phyloP scores from a whole-genome alignment of 768 basidiomycete genomes.

The Fomitopsis serialis region DNA sequence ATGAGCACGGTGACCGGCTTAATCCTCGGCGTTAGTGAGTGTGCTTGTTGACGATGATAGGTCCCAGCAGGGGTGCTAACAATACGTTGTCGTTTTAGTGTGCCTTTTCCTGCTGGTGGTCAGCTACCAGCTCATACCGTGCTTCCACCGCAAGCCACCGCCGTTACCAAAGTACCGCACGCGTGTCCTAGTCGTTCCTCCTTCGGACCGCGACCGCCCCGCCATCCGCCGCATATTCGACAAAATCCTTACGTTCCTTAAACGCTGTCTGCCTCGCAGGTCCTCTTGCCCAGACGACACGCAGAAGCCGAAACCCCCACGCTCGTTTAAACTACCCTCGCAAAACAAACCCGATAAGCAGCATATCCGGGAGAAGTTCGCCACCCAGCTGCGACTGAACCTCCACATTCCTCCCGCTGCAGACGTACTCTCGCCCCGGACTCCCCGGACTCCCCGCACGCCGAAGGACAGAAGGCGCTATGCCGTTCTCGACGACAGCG shows the following conservation, averaged over 20 bases:
- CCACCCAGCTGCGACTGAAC: constrained; percentile 12
- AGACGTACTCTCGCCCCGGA: constrained; percentile 1
- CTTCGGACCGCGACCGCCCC: constrained; percentile 5
- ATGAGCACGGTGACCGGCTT: constrained; percentile 14
- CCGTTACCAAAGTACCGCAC: background rate
- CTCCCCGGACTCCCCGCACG: background rate
- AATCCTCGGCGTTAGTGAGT: constrained; percentile 16
- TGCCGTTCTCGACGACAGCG: constrained; percentile 7
- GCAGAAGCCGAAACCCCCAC: constrained; percentile 2
- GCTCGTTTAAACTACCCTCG: background rate
- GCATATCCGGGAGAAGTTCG: constrained; percentile 5
- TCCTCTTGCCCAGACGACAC: background rate
- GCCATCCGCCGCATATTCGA: background rate
- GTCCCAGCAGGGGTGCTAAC: background rate
- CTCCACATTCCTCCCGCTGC: constrained; percentile 10
- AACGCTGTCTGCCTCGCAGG: background rate
- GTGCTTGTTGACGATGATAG: background rate
- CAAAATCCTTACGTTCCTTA: background rate
- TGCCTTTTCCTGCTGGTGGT: constrained; percentile 14
- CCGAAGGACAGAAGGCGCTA: constrained; percentile 5
- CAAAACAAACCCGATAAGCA: constrained; percentile 11
- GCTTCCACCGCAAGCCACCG: constrained; percentile 3
- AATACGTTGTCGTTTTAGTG: constrained; percentile 1
- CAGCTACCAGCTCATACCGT: constrained; percentile 14
- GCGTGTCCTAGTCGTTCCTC: background rate